Evolutionary conservation across 2,329 filamentous ascomycete genomes (phyloP), one percentile per base, ranked within the genome.

Genomic region (Biscogniauxia sp.): DNA sequence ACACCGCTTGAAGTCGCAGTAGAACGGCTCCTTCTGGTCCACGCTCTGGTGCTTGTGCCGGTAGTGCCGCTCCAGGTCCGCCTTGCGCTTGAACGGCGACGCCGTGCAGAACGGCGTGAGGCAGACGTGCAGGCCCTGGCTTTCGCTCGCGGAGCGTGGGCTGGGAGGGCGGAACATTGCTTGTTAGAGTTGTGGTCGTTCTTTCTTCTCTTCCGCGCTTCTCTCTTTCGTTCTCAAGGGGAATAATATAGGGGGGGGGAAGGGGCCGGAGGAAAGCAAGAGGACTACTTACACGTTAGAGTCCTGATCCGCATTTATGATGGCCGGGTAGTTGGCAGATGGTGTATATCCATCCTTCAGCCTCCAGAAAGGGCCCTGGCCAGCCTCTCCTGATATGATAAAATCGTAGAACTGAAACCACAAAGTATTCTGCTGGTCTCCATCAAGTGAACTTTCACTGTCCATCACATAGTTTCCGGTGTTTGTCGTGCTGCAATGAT

Each of bases 1-100:
- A 68, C 84, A 86, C 56, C 70, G 75, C 19, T 73, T 70, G 66
- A 84, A 85, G 75, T 86, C 83, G 71, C 84, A 87, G 20, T 69
- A 72, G 66, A 76, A 83, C 19, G 75, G 70, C 13, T 77, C 74
- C 64, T 80, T 82, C 54, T 77, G 67, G 19, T 73, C 72, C 1
- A 75, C 74, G 0, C 75, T 73, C 13, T 73, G 70, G 69, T 87
- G 84, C 17, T 78, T 76, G 66, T 82, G 80, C 56, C 75, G 74
- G 67, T 78, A 77, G 70, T 86, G 84, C 17, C 84, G 78, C 55
- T 82, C 76, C 9, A 85, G 79, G 70, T 87, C 84, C 11, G 84
- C 83, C 57, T 77, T 77, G 32, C 84, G 79, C 68, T 77, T 78
- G 69, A 85, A 86, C 1, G 76, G 75, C 55, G 77, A 77, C 28